phyloP scores from a whole-genome alignment of 208 protist genomes.

The Leishmania aethiopica region DNA sequence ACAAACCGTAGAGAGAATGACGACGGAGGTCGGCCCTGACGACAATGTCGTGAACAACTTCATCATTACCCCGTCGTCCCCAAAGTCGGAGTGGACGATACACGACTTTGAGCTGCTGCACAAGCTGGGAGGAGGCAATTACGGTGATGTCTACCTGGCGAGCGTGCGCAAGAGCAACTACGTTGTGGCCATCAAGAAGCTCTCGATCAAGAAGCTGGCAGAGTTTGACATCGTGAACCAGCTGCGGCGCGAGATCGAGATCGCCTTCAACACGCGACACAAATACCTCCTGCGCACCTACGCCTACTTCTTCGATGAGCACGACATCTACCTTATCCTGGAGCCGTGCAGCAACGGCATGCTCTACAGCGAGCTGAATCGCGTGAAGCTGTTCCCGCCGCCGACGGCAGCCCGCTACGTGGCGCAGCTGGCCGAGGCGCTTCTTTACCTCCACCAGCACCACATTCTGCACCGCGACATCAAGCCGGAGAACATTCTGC shows the following conservation, averaged over 20 bases:
- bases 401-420: conserved; percentile 92
- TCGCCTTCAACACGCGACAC: conserved; percentile 98
- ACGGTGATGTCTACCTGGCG: conserved; percentile 99
- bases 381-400: conserved; percentile 86
- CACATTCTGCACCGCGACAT: conserved; percentile 98
- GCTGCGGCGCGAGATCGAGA: conserved; percentile 98
- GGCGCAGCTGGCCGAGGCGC: conserved; percentile 92
- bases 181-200: conserved; percentile 98
- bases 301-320: conserved; percentile 98
- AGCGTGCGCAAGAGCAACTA: conserved; percentile 97
- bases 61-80: conserved; percentile 66
- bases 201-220: conserved; percentile 95
- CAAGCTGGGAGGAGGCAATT: conserved; percentile 97
- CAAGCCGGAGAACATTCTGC: conserved; percentile 94
- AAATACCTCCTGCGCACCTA: conserved; percentile 98
- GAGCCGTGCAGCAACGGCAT: conserved; percentile 98
- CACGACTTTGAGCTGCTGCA: conserved; percentile 96
- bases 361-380: conserved; percentile 97
- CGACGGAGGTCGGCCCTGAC: conserved; percentile 57
- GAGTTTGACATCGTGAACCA: conserved; percentile 97
- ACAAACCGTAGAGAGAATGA: conserved; percentile 15
- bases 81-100: conserved; percentile 81
- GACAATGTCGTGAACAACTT: conserved; percentile 67
- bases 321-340: conserved; percentile 98
- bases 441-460: conserved; percentile 97